Evolutionary conservation across 345 rosid genomes (phyloP).

Genomic region (Camelina hispida): DNA sequence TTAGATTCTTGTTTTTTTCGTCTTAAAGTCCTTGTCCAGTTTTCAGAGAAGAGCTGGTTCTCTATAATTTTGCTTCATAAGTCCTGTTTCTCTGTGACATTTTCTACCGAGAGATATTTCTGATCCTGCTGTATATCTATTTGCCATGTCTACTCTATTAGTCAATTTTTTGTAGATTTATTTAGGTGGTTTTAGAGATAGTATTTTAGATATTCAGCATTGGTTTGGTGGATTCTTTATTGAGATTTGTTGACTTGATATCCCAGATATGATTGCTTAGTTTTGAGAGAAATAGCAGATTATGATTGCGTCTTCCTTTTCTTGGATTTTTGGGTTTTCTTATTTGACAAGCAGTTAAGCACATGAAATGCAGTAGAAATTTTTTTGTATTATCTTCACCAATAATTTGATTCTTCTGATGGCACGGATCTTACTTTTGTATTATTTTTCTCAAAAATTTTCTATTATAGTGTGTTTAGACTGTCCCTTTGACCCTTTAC

Average conservation of each 20-base stretch:
- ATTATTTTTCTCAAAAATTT: neutral
- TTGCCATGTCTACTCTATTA: conserved; percentile 4
- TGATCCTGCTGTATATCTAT: conserved; percentile 3
- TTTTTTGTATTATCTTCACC: neutral
- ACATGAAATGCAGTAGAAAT: conserved; percentile 14
- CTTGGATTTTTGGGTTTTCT: conserved; percentile 12
- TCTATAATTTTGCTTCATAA: conserved; percentile 12
- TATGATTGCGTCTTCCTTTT: conserved; percentile 1
- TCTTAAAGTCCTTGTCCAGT: conserved; percentile 8
- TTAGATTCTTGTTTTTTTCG: neutral
- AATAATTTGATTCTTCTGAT: neutral
- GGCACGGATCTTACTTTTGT: conserved; percentile 22
- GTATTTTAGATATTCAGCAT: neutral
- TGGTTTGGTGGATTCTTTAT: neutral
- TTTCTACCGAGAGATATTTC: neutral
- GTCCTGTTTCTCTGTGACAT: conserved; percentile 10
- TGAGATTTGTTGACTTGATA: neutral
- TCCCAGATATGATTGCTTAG: too few relatives aligned
- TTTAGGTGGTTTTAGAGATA: neutral
- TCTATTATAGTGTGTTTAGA: neutral
- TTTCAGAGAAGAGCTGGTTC: conserved; percentile 20
- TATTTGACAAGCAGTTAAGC: neutral
- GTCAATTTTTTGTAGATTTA: conserved; percentile 17
- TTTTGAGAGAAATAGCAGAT: conserved; percentile 16
- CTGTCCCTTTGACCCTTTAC: neutral